Evolutionary conservation across 2,329 filamentous ascomycete genomes (phyloP).

Genomic region (Talaromyces pinophilus): DNA sequence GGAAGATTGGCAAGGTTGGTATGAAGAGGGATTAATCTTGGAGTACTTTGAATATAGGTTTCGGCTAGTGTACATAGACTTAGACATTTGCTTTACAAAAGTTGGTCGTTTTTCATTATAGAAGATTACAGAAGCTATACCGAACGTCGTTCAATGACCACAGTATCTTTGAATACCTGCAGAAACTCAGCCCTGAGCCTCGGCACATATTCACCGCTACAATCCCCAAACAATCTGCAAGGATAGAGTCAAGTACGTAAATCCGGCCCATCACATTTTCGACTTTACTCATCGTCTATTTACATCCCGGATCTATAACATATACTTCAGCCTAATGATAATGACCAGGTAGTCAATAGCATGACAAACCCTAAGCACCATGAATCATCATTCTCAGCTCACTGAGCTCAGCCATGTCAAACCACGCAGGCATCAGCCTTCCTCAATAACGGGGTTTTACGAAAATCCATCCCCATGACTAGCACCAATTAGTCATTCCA

Average conservation of each 20-base stretch:
- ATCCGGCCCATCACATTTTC: background rate
- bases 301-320: background rate
- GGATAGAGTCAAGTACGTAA: background rate
- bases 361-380: conserved; percentile 5
- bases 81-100: background rate
- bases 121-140: background rate
- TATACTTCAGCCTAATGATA: background rate
- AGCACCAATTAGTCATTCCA: background rate
- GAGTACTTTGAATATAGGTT: too few relatives aligned
- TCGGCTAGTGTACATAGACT: background rate
- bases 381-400: background rate
- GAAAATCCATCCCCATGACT: background rate
- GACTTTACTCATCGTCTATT: background rate
- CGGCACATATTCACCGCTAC: conserved; percentile 11
- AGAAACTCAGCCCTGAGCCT: background rate
- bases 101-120: background rate
- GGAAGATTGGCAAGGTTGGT: conserved; percentile 53
- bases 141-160: background rate
- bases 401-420: background rate
- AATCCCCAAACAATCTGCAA: background rate
- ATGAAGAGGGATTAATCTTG: conserved; percentile 39
- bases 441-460: background rate
- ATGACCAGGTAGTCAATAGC: background rate
- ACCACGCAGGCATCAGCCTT: background rate
- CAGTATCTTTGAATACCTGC: background rate